Evolutionary conservation across 2,329 filamentous ascomycete genomes (phyloP), one percentile per base, ranked within the genome.

Genomic region (Aaosphaeria arxii): DNA sequence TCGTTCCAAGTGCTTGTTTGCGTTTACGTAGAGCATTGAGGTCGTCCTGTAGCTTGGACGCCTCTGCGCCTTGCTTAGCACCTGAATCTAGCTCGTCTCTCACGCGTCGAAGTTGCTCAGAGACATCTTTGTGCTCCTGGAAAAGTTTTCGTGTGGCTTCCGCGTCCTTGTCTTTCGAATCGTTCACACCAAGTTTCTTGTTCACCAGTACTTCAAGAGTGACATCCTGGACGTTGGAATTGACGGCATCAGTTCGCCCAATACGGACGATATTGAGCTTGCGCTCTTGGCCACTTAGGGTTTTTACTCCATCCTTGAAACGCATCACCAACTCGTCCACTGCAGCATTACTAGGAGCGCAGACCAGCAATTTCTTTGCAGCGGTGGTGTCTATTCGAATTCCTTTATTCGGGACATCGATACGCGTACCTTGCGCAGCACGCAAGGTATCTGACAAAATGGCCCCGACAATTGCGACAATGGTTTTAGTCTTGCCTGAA

Each of bases 401-500:
- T 4, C 55, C 59, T 44, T 63, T 59, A 5, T 59, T 66, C 11
- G 74, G 74, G 43, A 74, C 56, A 17, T 57, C 54, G 42, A 77
- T 72, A 13, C 77, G 68, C 11, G 78, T 76, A 6, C 75, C 78
- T 38, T 74, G 73, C 7, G 9, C 7, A 28, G 67, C 61, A 44
- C 75, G 74, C 45, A 82, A 78, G 43, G 59, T 77, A 36, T 82
- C 80, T 5, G 84, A 88, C 40, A 96, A 71, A 11, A 99, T 77
- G 35, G 90, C 89, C 33, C 94, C 94, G 28, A 97, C 91, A 78
- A 99, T 95, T 31, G 92, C 94, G 47, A 95, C 83, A 51, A 99
- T 99, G 0, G 94, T 99, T 70, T 99, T 99, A 0, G 94, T 99
- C 74, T 99, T 99, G 64, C 92, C 94, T 4, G 94, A 96, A 69